Evolutionary conservation across 2,329 filamentous ascomycete genomes (phyloP), one percentile per base, ranked within the genome.

Genomic region (Cercospora zeina): DNA sequence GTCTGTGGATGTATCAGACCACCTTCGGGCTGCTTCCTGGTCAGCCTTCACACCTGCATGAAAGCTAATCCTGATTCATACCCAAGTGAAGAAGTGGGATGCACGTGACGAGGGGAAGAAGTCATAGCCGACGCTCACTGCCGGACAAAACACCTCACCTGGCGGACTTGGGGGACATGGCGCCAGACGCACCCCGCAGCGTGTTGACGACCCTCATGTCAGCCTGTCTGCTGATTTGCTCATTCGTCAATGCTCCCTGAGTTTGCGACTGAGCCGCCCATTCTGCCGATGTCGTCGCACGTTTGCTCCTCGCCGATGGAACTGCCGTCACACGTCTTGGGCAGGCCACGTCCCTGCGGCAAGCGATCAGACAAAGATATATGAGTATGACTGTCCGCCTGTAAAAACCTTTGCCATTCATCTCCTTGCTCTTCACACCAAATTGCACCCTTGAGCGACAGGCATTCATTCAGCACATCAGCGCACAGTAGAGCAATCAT

Each of bases 241-340:
- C 45, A 31, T 34, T 59, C 47, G 27, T 30, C 56, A 51, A 51
- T 59, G 56, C 47, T 4, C 34, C 31, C 54, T 56, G 54, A 45
- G 33, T 53, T 33, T 21, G 37, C 37, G 34, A 30, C 34, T 45
- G 54, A 33, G 54, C 54, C 45, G 56, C 56, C 24, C 34, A 33
- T 19, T 59, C 56, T 59, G 56, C 56, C 56, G 56, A 11, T 30
- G 33, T 59, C 16, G 56, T 47, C 47, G 56, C 56, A 49, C 31
- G 16, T 30, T 36, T 47, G 42, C 27, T 58, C 30, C 45, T 54
- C 51, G 54, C 62, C 62, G 62, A 63, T 31, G 56, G 58, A 63
- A 61, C 62, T 63, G 62, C 62, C 62, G 62, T 63, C 42, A 37
- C 42, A 37, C 30, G 33, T 45, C 49, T 33, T 42, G 3, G n/a